Percentiles rank a stretch among this genome's conserved stretches.
phyloP scores from a whole-genome alignment of 208 protist species.

The Novymonas esmeraldas region DNA sequence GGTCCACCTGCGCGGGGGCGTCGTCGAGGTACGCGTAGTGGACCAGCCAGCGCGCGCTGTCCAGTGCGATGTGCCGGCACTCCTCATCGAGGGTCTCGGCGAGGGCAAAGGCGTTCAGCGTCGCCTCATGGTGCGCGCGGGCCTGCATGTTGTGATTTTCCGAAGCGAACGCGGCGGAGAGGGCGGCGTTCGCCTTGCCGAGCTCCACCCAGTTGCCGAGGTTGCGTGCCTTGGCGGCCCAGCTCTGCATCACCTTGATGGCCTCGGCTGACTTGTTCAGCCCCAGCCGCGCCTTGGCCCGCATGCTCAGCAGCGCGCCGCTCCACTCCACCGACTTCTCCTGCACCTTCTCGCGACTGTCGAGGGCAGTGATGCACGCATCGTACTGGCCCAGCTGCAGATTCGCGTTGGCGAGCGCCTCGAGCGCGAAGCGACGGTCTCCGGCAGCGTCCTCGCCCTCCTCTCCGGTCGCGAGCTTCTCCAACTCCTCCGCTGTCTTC shows the following conservation, averaged over 20 bases:
- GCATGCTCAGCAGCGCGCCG: conserved; percentile 65
- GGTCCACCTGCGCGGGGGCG: conserved; percentile 60
- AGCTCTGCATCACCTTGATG: conserved; percentile 78
- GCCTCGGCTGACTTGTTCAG: conserved; percentile 60
- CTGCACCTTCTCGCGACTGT: conserved; percentile 84
- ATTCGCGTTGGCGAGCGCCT: conserved; percentile 80
- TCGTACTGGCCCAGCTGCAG: conserved; percentile 84
- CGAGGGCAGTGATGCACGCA: conserved; percentile 68
- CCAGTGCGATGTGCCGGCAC: conserved; percentile 45
- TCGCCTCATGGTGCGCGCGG: conserved; percentile 61
- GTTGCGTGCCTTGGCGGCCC: conserved; percentile 72
- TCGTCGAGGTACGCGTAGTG: conserved; percentile 85
- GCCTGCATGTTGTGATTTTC: conserved; percentile 63
- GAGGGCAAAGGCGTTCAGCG: conserved; percentile 53
- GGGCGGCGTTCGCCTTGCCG: conserved; percentile 62
- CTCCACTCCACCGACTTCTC: conserved; percentile 75
- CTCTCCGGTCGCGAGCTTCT: conserved; percentile 52
- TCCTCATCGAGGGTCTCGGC: conserved; percentile 37
- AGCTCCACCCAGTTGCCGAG: conserved; percentile 66
- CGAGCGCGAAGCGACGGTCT: conserved; percentile 80
- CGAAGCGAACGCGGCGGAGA: conserved; percentile 67
- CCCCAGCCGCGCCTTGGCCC: conserved; percentile 74
- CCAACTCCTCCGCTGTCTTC: conserved; percentile 72
- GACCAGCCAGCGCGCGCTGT: conserved; percentile 84
- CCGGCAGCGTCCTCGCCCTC: conserved; percentile 71